Percentiles rank a stretch among this genome's conserved stretches.
phyloP scores from a whole-genome alignment of 2,329 filamentous ascomycete species.

The Colletotrichum godetiae region DNA sequence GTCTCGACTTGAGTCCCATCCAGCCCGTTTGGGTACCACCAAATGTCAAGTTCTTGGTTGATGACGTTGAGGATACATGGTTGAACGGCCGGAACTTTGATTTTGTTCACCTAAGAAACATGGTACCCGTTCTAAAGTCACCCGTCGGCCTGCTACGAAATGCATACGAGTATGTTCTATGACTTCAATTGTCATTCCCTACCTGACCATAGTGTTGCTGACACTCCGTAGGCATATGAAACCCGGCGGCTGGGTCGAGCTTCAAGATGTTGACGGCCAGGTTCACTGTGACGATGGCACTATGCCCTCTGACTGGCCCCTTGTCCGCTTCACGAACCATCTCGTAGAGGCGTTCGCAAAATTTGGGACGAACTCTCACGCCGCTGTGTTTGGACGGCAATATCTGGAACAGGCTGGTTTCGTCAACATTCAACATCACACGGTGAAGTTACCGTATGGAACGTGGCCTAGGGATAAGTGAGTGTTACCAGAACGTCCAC shows the following conservation, averaged over 20 bases:
- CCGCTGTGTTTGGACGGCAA: slow-evolving; percentile 49
- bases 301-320: slow-evolving; percentile 46
- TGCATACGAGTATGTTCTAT: slow-evolving; percentile 41
- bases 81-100: slow-evolving; percentile 40
- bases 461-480: slow-evolving; percentile 58
- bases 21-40: slow-evolving; percentile 53
- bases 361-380: slow-evolving; percentile 50
- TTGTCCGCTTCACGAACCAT: slow-evolving; percentile 48
- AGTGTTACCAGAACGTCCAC: neutral
- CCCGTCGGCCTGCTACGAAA: slow-evolving; percentile 45
- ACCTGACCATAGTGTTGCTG: neutral
- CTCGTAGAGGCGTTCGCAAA: slow-evolving; percentile 50
- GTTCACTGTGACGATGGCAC: slow-evolving; percentile 50
- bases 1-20: slow-evolving; percentile 53
- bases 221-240: slow-evolving; percentile 46
- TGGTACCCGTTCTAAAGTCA: slow-evolving; percentile 52
- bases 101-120: slow-evolving; percentile 48
- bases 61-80: slow-evolving; percentile 49
- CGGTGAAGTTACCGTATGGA: slow-evolving; percentile 58
- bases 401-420: slow-evolving; percentile 54
- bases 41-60: slow-evolving; percentile 52
- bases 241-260: slow-evolving; percentile 58
- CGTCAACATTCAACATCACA: slow-evolving; percentile 49
- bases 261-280: slow-evolving; percentile 57
- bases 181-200: neutral